phyloP scores from a whole-genome alignment of 495 filamentous ascomycete species.

The Astrothelium macrocarpum region DNA sequence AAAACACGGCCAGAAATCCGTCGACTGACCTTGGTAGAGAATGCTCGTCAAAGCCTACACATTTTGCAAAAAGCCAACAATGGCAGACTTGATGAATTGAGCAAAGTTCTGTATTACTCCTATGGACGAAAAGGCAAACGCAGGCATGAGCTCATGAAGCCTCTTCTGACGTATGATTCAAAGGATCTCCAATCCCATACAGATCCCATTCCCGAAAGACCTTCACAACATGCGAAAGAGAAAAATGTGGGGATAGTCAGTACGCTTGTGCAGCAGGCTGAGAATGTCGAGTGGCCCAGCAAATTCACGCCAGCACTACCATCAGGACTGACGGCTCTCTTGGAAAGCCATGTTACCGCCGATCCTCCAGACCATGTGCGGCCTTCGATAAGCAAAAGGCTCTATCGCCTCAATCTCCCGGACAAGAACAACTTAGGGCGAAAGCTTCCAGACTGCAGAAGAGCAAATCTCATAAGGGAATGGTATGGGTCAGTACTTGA shows the following conservation, averaged over 20 bases:
- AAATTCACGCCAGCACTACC: constrained; percentile 16
- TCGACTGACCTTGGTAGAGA: not conserved
- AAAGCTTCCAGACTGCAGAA: constrained; percentile 7
- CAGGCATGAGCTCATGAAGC: constrained; percentile 49
- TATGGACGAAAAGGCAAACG: constrained; percentile 70
- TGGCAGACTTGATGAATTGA: constrained; percentile 53
- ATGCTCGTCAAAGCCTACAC: constrained; percentile 30
- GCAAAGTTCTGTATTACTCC: constrained; percentile 52
- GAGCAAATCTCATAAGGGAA: constrained; percentile 47
- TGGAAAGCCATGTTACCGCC: constrained; percentile 8
- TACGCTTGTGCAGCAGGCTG: not conserved
- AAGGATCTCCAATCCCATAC: constrained; percentile 17
- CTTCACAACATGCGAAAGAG: not conserved
- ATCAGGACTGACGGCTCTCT: constrained; percentile 2
- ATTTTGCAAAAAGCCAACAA: constrained; percentile 50
- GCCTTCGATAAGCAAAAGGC: not conserved
- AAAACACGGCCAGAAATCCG: constrained; percentile 15
- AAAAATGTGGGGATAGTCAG: not conserved
- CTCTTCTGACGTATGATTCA: constrained; percentile 31
- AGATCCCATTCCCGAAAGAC: constrained; percentile 11
- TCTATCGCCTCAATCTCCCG: not conserved
- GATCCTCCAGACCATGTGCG: constrained; percentile 11
- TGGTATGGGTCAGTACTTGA: constrained; percentile 50
- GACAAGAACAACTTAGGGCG: constrained; percentile 1
- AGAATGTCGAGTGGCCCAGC: not conserved